A percentile compares a stretch with the other conserved stretches of the same genome.
phyloP scores from a whole-genome alignment of 1,139 yeast species.

The Sugiyamaella castrensis region DNA sequence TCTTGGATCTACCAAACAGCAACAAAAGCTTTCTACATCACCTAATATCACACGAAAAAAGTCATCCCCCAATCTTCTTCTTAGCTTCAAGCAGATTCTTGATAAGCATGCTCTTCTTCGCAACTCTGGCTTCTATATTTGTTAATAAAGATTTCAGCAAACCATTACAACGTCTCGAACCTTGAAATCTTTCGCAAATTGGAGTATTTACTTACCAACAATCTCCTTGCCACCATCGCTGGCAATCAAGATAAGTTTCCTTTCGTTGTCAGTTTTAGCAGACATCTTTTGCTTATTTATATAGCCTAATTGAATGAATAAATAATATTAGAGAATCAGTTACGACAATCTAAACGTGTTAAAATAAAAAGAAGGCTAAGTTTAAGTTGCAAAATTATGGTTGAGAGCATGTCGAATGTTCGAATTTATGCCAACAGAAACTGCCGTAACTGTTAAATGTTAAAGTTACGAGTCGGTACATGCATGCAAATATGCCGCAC shows the following conservation, averaged over 20 bases:
- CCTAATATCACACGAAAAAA: no score
- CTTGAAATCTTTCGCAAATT: no score
- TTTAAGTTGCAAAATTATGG: not conserved
- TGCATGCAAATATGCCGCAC: no score
- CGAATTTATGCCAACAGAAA: no score
- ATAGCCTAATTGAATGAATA: no score
- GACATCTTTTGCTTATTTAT: not conserved
- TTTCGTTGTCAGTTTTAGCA: not conserved
- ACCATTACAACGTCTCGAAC: no score
- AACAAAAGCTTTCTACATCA: no score
- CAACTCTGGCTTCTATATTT: constrained; percentile 66
- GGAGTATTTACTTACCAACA: constrained; percentile 37
- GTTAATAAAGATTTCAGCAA: not conserved
- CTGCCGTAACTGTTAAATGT: no score
- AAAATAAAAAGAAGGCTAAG: not conserved
- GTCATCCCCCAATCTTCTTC: constrained; percentile 37
- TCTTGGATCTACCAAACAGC: no score
- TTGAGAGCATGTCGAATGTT: no score
- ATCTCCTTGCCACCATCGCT: constrained; percentile 41
- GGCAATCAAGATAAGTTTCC: not conserved
- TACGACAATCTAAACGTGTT: not conserved
- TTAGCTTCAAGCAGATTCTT: constrained; percentile 88
- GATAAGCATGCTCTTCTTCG: constrained; percentile 83
- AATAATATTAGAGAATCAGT: no score
- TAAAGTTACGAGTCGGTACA: no score